Base-by-base conservation (phyloP, 2,329 filamentous ascomycete genomes). In the Sclerotiophoma versabilis region DNA sequence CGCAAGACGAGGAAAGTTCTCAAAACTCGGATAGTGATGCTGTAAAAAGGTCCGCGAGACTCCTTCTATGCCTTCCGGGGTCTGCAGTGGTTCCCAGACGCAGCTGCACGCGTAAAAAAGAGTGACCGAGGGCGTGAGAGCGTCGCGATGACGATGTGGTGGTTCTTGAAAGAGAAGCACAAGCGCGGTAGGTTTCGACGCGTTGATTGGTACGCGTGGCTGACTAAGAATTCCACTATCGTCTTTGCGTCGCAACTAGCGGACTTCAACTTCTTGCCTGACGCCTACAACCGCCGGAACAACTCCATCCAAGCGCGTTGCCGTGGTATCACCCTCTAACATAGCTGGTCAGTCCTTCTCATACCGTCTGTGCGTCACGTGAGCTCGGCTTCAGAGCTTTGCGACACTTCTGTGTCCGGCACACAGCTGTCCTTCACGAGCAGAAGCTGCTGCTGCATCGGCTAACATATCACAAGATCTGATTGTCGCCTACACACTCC, bases 251-350 rank as follows among this genome's bases (percentile, higher is more conserved):
- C 49, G 7, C 25, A 37, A 38, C 50, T 48, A 54, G 50, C 57
- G 51, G 49, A 62, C 65, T 61, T 64, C 66, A 62, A 61, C 60
- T 57, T 60, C 63, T 64, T 64, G 54, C 59, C 43, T 49, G 58
- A 60, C 54, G 49, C 45, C 54, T 57, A 54, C 58, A 59, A 52
- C 63, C 58, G 64, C 57, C 60, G 49, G 58, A 61, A 58, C 58
- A 60, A 63, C 65, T 52, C 60, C 57, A 63, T 63, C 59, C 55
- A 63, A 60, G 55, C 60, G 57, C 65, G 65, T 71, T 70, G 68
- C 68, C 58, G 61, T 66, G 66, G 65, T 63, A 54, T 60, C 46
- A 38, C 49, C 38, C 58, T 57, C 59, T 60, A 57, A 58, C 37
- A 60, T 47, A 58, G 53, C 57, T 58, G 51, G 54, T 66, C 56